Evolutionary conservation across 176 grass and related monocot genomes (phyloP).

Genomic region (Hordeum marinum): DNA sequence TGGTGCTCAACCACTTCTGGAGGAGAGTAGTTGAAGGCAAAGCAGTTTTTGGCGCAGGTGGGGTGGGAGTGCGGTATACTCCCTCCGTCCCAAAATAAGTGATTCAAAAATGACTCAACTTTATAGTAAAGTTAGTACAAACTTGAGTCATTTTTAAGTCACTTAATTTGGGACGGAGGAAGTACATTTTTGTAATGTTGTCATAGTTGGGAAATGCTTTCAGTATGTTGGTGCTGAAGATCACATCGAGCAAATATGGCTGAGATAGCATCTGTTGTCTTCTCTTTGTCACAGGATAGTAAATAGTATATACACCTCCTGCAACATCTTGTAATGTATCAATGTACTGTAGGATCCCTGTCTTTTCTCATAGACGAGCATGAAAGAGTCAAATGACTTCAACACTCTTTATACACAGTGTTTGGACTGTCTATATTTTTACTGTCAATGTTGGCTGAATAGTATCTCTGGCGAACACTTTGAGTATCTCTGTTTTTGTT

Average conservation of each 20-base stretch:
- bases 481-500: neutral
- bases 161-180: too few relatives aligned
- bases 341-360: constrained; percentile 3
- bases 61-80: neutral
- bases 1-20: constrained; percentile 42
- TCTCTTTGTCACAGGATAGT: neutral
- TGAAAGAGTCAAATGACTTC: neutral
- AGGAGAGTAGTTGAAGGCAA: constrained; percentile 20
- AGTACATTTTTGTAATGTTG: constrained; percentile 7
- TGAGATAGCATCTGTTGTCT: neutral
- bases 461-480: neutral
- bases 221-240: neutral
- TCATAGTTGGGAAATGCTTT: neutral
- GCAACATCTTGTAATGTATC: constrained; percentile 2
- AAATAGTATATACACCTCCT: neutral
- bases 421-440: neutral
- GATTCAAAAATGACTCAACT: too few relatives aligned
- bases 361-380: constrained; percentile 15
- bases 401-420: neutral
- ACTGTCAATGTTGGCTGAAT: neutral
- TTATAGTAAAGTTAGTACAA: too few relatives aligned
- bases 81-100: too few relatives aligned
- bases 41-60: neutral
- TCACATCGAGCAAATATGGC: neutral
- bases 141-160: too few relatives aligned